Conservation (phyloP, 1,139 yeast species). For the Hansenula lynferdii region DNA sequence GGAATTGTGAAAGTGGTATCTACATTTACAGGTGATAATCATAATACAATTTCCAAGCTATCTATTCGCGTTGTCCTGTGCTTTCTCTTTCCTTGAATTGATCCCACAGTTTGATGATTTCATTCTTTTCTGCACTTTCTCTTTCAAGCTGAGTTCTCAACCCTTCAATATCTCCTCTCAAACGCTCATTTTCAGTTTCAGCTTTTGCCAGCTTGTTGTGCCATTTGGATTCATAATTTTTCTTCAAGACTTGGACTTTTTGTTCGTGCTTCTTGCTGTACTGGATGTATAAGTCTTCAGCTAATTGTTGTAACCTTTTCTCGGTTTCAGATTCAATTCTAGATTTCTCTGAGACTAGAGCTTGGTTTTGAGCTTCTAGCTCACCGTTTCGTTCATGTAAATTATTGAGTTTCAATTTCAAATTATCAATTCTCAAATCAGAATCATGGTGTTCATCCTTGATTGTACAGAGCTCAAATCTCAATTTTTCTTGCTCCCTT, state of each 20-base stretch:
- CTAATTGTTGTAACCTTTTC: constrained; percentile 48
- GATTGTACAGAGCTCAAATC: constrained; percentile 22
- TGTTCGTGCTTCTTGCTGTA: constrained; percentile 67
- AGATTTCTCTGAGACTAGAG: constrained; percentile 14
- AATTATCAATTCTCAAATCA: constrained; percentile 15
- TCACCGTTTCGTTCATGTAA: constrained; percentile 14
- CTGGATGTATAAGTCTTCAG: constrained; percentile 62
- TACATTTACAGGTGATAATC: too few relatives aligned
- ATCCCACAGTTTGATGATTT: constrained; percentile 49
- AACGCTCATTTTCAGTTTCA: constrained; percentile 36
- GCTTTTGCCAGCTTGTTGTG: constrained; percentile 37
- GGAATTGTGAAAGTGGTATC: too few relatives aligned
- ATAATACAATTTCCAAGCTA: too few relatives aligned
- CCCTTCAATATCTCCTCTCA: constrained; percentile 40
- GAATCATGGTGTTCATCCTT: constrained; percentile 18
- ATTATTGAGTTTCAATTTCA: constrained; percentile 21
- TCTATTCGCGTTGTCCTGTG: constrained; percentile 4
- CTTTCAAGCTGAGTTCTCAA: constrained; percentile 38
- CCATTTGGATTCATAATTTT: constrained; percentile 47
- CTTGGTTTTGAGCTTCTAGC: constrained; percentile 8
- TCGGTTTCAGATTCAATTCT: constrained; percentile 40
- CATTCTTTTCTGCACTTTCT: constrained; percentile 52
- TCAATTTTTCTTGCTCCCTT: constrained; percentile 18
- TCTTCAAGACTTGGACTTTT: constrained; percentile 51
- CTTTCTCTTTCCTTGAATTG: constrained; percentile 29